Evolutionary conservation across 345 rosid species (phyloP).

Genomic region (Salix viminalis): DNA sequence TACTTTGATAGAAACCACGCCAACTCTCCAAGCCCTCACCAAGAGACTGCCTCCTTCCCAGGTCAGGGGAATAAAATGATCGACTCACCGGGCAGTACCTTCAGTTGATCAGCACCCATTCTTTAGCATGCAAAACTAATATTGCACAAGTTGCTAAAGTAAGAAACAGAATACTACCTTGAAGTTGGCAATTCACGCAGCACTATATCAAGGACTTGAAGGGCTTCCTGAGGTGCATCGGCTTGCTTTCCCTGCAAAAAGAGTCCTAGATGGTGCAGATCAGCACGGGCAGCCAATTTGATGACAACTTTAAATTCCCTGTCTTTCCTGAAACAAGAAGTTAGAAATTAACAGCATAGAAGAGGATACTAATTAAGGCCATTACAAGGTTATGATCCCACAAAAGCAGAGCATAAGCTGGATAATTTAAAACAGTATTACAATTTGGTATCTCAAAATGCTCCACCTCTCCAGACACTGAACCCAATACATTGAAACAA

Average conservation of each 20-base stretch:
- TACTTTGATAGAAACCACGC: constrained; percentile 97
- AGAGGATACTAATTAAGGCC: neutral
- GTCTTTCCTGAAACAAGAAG: constrained; percentile 51
- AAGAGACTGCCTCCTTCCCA: constrained; percentile 72
- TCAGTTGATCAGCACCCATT: neutral
- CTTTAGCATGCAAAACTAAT: neutral
- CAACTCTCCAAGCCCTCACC: constrained; percentile 97
- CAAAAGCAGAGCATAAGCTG: neutral
- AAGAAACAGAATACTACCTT: constrained; percentile 6
- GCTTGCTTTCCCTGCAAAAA: constrained; percentile 85
- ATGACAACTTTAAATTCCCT: constrained; percentile 68
- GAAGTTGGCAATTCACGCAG: constrained; percentile 84
- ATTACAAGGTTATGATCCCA: neutral
- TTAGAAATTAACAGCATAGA: neutral
- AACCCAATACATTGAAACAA: neutral
- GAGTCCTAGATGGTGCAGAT: constrained; percentile 75
- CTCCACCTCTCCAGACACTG: neutral
- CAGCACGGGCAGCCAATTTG: constrained; percentile 86
- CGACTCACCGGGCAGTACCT: constrained; percentile 90
- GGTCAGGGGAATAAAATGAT: constrained; percentile 79
- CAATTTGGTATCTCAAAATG: neutral
- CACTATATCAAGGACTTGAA: constrained; percentile 96
- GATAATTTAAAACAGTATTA: neutral
- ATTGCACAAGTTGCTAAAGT: neutral
- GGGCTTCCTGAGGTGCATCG: constrained; percentile 97